These are phyloP conservation scores for Radiomyces spectabilis DNA, from an alignment of 192 early-diverging fungal genomes.

Conservation along the genomic window DNA sequence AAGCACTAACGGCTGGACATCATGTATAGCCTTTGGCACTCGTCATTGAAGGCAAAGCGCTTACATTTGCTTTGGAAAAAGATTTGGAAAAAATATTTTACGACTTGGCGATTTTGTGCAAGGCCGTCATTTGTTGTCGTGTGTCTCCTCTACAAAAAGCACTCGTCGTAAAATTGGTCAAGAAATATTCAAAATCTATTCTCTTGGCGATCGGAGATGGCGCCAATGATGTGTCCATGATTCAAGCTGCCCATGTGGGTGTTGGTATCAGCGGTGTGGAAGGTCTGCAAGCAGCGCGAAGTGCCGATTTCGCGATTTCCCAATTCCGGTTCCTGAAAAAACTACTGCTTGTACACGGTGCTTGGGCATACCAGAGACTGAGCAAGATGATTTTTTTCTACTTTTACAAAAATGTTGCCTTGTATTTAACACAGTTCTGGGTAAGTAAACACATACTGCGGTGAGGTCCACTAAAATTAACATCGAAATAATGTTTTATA, in stretches of 20 bases:
- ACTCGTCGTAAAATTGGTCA: conserved; percentile 89
- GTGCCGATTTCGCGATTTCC: conserved; percentile 92
- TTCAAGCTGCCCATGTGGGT: conserved; percentile 94
- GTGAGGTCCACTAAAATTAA: not conserved
- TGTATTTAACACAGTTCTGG: conserved; percentile 97
- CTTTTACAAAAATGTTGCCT: conserved; percentile 96
- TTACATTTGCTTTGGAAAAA: conserved; percentile 86
- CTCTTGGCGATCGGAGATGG: conserved; percentile 94
- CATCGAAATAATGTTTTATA: too few species aligned
- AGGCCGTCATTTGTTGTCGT: conserved; percentile 95
- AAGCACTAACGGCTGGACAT: too few species aligned
- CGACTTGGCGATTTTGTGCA: conserved; percentile 85
- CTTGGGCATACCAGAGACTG: conserved; percentile 88
- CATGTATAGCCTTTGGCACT: conserved; percentile 59
- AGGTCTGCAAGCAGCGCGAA: conserved; percentile 88
- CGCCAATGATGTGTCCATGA: conserved; percentile 97
- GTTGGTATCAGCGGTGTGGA: conserved; percentile 93
- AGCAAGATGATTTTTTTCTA: conserved; percentile 93
- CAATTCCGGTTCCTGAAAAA: conserved; percentile 93
- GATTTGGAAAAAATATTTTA: conserved; percentile 67
- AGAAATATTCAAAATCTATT: conserved; percentile 76
- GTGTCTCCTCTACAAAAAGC: conserved; percentile 97
- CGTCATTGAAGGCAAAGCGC: conserved; percentile 85
- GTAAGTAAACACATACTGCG: conserved; percentile 13
- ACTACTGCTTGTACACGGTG: conserved; percentile 87